A percentile compares a stretch with the other conserved stretches of the same genome.
Evolutionary conservation across 1,139 yeast genomes (phyloP).

Genomic region (Saccharomyces hybrid): DNA sequence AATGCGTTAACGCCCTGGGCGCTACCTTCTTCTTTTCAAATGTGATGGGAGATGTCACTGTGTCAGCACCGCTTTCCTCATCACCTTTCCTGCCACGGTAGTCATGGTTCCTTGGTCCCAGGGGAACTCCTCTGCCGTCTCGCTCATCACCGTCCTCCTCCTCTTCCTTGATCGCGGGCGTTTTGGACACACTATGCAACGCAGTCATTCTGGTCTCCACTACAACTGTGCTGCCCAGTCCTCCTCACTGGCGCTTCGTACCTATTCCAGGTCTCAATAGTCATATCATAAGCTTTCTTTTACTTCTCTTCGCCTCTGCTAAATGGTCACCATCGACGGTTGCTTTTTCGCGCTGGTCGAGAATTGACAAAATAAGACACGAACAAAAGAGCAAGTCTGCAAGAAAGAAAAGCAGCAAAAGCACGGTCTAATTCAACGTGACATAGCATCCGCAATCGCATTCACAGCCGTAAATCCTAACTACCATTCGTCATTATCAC

Average conservation of each 20-base stretch:
- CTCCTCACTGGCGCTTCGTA: background rate
- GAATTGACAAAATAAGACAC: background rate
- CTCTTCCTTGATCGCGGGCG: constrained; percentile 16
- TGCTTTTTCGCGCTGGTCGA: background rate
- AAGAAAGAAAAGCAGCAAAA: background rate
- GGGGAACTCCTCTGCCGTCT: constrained; percentile 2
- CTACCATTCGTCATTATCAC: background rate
- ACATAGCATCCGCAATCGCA: background rate
- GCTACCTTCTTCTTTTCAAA: constrained; percentile 48
- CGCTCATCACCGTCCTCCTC: constrained; percentile 12
- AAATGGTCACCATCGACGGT: background rate
- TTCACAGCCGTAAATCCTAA: background rate
- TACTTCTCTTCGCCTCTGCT: background rate
- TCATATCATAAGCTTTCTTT: background rate
- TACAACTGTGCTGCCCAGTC: background rate
- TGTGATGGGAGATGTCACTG: constrained; percentile 24
- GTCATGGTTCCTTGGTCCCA: constrained; percentile 1
- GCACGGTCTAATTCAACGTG: background rate
- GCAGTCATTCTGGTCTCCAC: background rate
- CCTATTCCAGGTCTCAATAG: background rate
- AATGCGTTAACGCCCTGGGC: constrained; percentile 47
- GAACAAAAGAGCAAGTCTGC: background rate
- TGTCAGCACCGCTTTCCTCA: constrained; percentile 2
- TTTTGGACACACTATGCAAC: constrained; percentile 3
- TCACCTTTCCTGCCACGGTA: background rate